phyloP scores from a whole-genome alignment of 768 basidiomycete genomes.

The Kwoniella europaea region DNA sequence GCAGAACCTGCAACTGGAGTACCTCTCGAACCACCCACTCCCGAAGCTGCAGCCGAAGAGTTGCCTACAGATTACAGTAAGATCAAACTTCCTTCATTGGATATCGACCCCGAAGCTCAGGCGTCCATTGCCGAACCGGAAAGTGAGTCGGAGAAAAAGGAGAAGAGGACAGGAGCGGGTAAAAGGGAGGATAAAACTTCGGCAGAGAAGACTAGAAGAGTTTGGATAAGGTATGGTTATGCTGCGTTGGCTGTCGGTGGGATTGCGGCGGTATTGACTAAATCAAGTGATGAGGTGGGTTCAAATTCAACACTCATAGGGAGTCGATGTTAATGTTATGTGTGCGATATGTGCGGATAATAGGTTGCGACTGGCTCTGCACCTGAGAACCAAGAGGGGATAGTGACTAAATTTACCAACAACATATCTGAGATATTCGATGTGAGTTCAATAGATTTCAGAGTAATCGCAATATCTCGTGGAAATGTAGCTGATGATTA shows the following conservation, averaged over 20 bases:
- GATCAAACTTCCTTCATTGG: slow-evolving; percentile 55
- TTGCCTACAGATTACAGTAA: slow-evolving; percentile 35
- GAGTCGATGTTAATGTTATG: no score
- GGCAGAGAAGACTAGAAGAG: slow-evolving; percentile 72
- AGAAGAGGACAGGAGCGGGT: slow-evolving; percentile 51
- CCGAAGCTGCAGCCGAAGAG: slow-evolving; percentile 6
- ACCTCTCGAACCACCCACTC: slow-evolving; percentile 11
- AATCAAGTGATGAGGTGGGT: slow-evolving; percentile 66
- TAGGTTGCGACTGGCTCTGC: background rate
- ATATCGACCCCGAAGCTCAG: slow-evolving; percentile 53
- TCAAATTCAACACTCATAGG: background rate
- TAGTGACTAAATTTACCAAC: slow-evolving; percentile 32
- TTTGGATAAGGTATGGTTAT: slow-evolving; percentile 66
- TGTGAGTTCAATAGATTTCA: slow-evolving; percentile 5
- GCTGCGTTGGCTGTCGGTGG: slow-evolving; percentile 64
- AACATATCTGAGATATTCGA: slow-evolving; percentile 24
- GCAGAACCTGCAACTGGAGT: slow-evolving; percentile 9
- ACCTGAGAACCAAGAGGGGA: background rate
- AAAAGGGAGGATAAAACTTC: slow-evolving; percentile 78
- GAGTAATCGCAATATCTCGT: background rate
- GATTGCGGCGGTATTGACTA: slow-evolving; percentile 63
- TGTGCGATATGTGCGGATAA: background rate
- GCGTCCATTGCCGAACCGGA: slow-evolving; percentile 34
- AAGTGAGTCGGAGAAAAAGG: slow-evolving; percentile 18
- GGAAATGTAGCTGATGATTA: background rate